phyloP scores from a whole-genome alignment of 306 rosid species.

The Sesbania bispinosa region DNA sequence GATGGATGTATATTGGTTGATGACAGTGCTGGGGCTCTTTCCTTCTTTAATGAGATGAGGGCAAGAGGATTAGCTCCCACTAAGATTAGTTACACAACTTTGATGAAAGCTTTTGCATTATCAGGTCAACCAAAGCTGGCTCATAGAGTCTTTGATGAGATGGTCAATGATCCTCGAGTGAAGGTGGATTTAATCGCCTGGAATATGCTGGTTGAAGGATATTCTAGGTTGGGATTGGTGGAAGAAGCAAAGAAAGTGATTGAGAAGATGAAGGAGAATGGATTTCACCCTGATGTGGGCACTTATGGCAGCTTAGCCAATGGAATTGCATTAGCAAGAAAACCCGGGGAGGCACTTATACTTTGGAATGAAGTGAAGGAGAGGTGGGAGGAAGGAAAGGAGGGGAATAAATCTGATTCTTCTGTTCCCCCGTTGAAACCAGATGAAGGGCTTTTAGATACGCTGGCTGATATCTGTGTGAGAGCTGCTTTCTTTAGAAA shows the following conservation, averaged over 20 bases:
- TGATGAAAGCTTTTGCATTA: slow-evolving; percentile 91
- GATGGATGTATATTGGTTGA: slow-evolving; percentile 91
- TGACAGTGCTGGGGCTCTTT: slow-evolving; percentile 86
- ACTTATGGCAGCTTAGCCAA: slow-evolving; percentile 88
- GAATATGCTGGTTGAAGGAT: slow-evolving; percentile 97
- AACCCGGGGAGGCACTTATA: slow-evolving; percentile 91
- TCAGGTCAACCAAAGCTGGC: slow-evolving; percentile 95
- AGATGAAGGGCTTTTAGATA: slow-evolving; percentile 87
- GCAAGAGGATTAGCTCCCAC: slow-evolving; percentile 87
- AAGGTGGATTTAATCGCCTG: slow-evolving; percentile 80
- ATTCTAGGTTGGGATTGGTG: slow-evolving; percentile 74
- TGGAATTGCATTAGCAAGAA: slow-evolving; percentile 80
- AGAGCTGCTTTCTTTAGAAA: slow-evolving; percentile 93
- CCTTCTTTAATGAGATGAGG: slow-evolving; percentile 88
- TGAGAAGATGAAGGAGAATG: slow-evolving; percentile 75
- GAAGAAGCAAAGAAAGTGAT: slow-evolving; percentile 78
- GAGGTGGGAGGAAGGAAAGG: slow-evolving; percentile 49
- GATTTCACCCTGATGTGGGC: slow-evolving; percentile 70
- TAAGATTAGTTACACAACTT: slow-evolving; percentile 89
- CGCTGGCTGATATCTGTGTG: slow-evolving; percentile 89
- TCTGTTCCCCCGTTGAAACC: slow-evolving; percentile 70
- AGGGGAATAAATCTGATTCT: slow-evolving; percentile 37
- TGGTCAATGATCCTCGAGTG: slow-evolving; percentile 73
- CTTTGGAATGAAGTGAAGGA: slow-evolving; percentile 97
- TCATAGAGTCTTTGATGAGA: slow-evolving; percentile 82